These are phyloP conservation scores for Cercospora sesami DNA, from an alignment of 2,329 filamentous ascomycete species.

Conservation along the genomic window DNA sequence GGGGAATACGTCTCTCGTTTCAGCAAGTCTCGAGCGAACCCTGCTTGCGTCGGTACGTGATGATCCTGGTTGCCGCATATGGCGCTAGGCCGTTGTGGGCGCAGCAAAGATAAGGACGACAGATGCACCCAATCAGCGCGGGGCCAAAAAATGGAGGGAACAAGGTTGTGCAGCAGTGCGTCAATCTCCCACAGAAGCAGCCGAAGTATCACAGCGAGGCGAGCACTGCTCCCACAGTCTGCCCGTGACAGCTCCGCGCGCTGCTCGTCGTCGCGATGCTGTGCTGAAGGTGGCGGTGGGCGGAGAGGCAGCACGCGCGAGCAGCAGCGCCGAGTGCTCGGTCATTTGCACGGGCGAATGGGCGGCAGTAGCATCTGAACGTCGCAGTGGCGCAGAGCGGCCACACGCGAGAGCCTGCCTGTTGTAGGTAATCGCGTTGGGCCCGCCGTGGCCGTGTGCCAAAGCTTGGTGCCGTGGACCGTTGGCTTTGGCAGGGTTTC, in stretches of 20 bases:
- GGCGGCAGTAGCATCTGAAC: not conserved
- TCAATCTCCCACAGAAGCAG: slow-evolving; percentile 3
- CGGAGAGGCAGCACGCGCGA: not conserved
- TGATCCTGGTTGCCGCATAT: not conserved
- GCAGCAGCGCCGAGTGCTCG: not conserved
- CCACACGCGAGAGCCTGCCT: slow-evolving; percentile 10
- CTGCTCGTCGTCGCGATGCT: not conserved
- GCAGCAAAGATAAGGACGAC: not conserved
- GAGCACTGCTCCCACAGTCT: not conserved
- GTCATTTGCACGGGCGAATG: not conserved
- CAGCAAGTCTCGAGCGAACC: slow-evolving; percentile 1
- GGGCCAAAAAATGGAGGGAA: not conserved
- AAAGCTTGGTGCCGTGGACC: slow-evolving; percentile 11
- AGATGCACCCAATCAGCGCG: not conserved
- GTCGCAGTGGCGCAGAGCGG: not conserved
- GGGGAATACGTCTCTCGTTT: slow-evolving; percentile 1
- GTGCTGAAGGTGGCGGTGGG: not conserved
- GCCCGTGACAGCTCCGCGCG: not conserved
- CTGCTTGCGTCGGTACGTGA: not conserved
- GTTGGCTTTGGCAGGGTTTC: slow-evolving; percentile 5
- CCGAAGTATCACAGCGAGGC: slow-evolving; percentile 11
- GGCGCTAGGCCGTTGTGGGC: not conserved
- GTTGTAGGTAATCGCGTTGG: slow-evolving; percentile 1
- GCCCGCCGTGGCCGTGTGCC: slow-evolving; percentile 2
- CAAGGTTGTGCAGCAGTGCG: not conserved